Evolutionary conservation across 352 stramenopile genomes (phyloP), one percentile per base, ranked within the genome.

Genomic region (Pelagophyceae sp.): DNA sequence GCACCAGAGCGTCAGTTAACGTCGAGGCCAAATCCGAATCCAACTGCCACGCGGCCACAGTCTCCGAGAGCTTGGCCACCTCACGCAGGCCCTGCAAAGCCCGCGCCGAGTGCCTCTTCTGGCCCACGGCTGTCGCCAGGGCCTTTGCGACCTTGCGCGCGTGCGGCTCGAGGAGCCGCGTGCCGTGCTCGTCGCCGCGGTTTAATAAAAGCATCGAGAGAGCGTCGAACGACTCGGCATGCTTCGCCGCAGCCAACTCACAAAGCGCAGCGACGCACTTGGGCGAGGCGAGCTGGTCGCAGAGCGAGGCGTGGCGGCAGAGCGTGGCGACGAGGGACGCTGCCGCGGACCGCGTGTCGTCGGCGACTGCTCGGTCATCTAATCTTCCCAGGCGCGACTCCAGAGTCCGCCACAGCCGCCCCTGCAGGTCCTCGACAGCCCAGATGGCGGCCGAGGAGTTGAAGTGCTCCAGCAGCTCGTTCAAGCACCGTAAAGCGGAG

Each of bases 391-490:
- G 67, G 67, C 35, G 67, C 33, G 11, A 3, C 25, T 0, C 33
- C 11, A 74, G 27, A n/a, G n/a, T 6, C 15, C 17, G 1, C 67
- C 35, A 60, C 15, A 74, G 35, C 15, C 67, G 67, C 15, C 2
- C 67, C 23, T 32, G 1, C 23, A 74, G 33, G 31, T 31, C 29
- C 25, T 74, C 67, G 35, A 51, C 3, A 23, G 20, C 67, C 67
- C 67, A 58, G 1, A 74, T 11, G n/a, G 20, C 38, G 1, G 51
- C 35, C 5, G 35, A 58, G 35, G 31, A 23, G 17, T 17, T 19
- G 67, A 58, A 74, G 17, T 58, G 33, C 0, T 74, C 67, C 29
- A 74, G 67, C 2, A 74, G 38, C 33, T 74, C 67, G 25, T 31
- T 74, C 2, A 51, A 29, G 38, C 67, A 74, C 67, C 33, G 2